These are phyloP conservation scores for Pestalotiopsis sp. DNA, from an alignment of 2,329 filamentous ascomycete species.

Conservation along the genomic window DNA sequence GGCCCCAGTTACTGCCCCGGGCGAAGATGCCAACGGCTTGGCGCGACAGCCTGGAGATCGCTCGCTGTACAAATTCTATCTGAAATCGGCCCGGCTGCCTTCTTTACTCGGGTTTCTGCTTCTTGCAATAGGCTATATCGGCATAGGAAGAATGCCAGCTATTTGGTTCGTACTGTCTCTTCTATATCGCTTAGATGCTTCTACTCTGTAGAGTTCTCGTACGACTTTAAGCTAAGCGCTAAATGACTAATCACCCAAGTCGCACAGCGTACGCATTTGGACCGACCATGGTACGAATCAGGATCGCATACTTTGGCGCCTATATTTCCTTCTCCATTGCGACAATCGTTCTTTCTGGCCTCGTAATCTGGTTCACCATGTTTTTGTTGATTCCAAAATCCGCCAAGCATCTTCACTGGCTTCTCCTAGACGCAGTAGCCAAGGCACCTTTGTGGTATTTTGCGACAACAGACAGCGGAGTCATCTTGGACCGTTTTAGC, in stretches of 20 bases:
- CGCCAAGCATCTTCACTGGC: no score
- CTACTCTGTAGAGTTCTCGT: not conserved
- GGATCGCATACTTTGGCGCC: slow-evolving; percentile 4
- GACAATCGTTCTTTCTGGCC: not conserved
- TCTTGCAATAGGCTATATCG: slow-evolving; percentile 5
- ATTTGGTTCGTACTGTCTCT: slow-evolving; percentile 19
- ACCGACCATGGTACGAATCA: slow-evolving; percentile 8
- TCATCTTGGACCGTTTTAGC: no score
- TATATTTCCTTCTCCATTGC: not conserved
- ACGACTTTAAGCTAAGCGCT: not conserved
- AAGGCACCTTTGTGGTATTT: no score
- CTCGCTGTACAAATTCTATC: slow-evolving; percentile 10
- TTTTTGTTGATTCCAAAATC: no score
- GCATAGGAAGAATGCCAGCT: slow-evolving; percentile 22
- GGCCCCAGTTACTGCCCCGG: not conserved
- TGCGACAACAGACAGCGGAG: no score
- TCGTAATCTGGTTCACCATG: not conserved
- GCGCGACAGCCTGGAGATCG: not conserved
- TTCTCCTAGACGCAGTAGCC: no score
- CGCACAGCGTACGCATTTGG: slow-evolving; percentile 5
- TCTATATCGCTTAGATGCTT: not conserved
- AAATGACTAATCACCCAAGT: not conserved
- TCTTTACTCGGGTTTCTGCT: not conserved
- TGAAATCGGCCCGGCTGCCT: not conserved
- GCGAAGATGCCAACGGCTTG: not conserved